A percentile compares a stretch with the other conserved stretches of the same genome.
These are phyloP conservation scores for Xylaria sp. DNA, from an alignment of 495 filamentous ascomycete genomes.

Conservation along the genomic window DNA sequence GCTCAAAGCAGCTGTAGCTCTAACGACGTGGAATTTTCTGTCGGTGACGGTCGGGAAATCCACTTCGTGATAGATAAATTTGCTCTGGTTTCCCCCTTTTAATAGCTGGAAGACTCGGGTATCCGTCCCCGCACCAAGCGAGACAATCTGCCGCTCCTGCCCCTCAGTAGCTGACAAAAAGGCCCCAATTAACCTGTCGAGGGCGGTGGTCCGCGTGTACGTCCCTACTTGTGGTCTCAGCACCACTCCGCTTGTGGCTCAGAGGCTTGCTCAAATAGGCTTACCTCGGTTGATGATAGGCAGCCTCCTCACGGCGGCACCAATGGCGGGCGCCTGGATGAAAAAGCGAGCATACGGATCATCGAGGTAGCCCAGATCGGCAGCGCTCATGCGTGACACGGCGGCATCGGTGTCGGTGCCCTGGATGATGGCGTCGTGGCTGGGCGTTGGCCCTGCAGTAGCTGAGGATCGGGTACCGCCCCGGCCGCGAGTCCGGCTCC, in stretches of 20 bases:
- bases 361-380: constrained; percentile 82
- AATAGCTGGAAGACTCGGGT: constrained; percentile 82
- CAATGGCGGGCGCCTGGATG: constrained; percentile 49
- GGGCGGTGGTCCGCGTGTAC: constrained; percentile 88
- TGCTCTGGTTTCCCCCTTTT: constrained; percentile 36
- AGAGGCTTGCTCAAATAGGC: constrained; percentile 29
- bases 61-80: constrained; percentile 86
- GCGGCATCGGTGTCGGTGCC: constrained; percentile 92
- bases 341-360: constrained; percentile 80
- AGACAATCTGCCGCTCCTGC: constrained; percentile 80
- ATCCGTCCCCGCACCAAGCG: constrained; percentile 92
- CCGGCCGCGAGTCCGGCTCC: constrained; percentile 51
- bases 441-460: constrained; percentile 30
- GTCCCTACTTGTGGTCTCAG: constrained; percentile 66
- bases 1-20: constrained; percentile 38
- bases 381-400: constrained; percentile 85
- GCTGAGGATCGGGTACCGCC: constrained; percentile 38
- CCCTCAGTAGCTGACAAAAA: constrained; percentile 64
- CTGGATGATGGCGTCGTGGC: constrained; percentile 69
- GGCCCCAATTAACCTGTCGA: constrained; percentile 76
- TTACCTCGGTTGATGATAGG: constrained; percentile 94
- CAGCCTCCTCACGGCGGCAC: constrained; percentile 60
- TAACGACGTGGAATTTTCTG: constrained; percentile 60
- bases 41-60: constrained; percentile 81
- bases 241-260: constrained; percentile 27